Conservation (phyloP, 129 eudicot species). For the Helianthus tuberosus region DNA sequence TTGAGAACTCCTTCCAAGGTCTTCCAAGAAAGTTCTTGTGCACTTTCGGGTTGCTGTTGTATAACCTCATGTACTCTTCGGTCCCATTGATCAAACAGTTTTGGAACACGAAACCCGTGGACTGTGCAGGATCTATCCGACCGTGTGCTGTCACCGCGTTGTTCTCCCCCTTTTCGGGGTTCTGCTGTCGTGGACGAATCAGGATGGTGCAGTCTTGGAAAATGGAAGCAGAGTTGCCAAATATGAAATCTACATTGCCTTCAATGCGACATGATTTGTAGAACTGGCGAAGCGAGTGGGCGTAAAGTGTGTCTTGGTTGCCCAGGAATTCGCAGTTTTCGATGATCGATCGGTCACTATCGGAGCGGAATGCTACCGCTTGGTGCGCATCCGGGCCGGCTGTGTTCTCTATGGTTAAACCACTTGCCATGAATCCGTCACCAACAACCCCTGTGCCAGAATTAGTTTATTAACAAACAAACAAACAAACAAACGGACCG, state of each 20-base stretch:
- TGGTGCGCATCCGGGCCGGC: constrained; percentile 81
- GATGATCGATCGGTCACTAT: constrained; percentile 58
- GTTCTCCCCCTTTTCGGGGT: constrained; percentile 68
- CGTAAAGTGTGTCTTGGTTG: constrained; percentile 78
- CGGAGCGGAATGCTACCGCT: constrained; percentile 75
- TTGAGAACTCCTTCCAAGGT: constrained; percentile 83
- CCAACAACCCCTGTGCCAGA: constrained; percentile 46
- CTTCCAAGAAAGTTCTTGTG: constrained; percentile 72
- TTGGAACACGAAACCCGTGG: constrained; percentile 61
- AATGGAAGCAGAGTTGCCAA: constrained; percentile 71
- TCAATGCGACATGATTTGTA: constrained; percentile 62
- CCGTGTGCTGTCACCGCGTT: constrained; percentile 85
- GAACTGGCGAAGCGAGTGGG: constrained; percentile 68
- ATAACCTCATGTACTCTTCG: constrained; percentile 49
- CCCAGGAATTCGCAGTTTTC: constrained; percentile 70
- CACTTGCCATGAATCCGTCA: constrained; percentile 66
- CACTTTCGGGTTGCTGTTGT: constrained; percentile 48
- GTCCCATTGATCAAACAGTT: constrained; percentile 67
- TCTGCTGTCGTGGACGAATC: constrained; percentile 54
- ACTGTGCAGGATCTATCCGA: constrained; percentile 64
- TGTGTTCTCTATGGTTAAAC: constrained; percentile 59
- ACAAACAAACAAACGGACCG: too few species aligned
- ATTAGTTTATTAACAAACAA: too few species aligned
- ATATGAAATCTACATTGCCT: constrained; percentile 81
- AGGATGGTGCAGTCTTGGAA: constrained; percentile 63